Base-by-base conservation (phyloP, 1,284 basidiomycete species). In the Cutaneotrichosporon sp. region DNA sequence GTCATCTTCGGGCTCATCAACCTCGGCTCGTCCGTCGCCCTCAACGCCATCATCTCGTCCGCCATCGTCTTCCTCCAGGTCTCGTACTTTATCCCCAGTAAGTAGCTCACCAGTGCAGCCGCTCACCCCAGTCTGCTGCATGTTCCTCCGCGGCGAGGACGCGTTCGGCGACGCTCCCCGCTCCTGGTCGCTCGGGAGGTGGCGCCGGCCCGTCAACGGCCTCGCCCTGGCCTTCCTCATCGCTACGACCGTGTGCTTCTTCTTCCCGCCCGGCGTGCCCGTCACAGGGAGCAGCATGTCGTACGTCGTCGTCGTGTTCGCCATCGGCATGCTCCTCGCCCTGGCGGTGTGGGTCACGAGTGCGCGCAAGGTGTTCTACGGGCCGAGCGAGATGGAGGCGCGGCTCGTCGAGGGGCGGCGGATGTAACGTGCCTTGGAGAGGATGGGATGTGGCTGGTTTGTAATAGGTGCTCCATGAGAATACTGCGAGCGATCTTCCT, bases 181-280 rank as follows among this genome's bases (percentile, higher is more conserved):
- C 74, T 74, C 73, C 0, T 74, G 76, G 63, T 72, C 66, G 8
- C 69, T 78, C 11, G 77, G 74, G 3, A 70, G 69, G 0, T 60
- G 76, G 56, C 63, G 72, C 29, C 77, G 76, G 0, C 73, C 70
- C 0, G 60, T 78, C 59, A 71, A 76, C 67, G 81, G 81, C 60
- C 47, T 73, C 34, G 73, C 78, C 0, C 66, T 83, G 31, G 56
- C 67, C 13, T 83, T 83, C 63, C 76, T 76, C 3, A 46, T 73
- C 18, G 61, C 82, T 36, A 83, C 82, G 6, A 74, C 75, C 22
- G 76, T 82, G 24, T 82, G 82, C 72, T 83, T 83, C 78, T 64
- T 82, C 29, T 82, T 83, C 77, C 82, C 82, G 4, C 80, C 82
- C 9, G 76, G 72, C 14, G 57, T 81, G 0, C 80, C 81, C 8